Percentiles rank a stretch among this genome's conserved stretches.
Conservation (phyloP, 257 asterid species). For the Plantago ovata region DNA sequence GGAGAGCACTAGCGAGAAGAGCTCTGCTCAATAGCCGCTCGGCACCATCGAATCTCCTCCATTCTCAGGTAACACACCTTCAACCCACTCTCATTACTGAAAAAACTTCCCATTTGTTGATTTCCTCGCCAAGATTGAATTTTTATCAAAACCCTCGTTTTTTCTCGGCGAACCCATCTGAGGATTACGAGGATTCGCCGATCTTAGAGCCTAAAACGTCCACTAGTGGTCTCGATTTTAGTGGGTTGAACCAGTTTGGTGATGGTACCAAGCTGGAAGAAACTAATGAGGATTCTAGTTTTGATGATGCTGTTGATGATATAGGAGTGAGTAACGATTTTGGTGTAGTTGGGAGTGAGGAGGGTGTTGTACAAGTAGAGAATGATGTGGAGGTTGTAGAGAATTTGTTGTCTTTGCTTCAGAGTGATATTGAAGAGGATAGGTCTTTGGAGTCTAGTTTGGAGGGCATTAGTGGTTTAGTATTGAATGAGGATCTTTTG, state of each 20-base stretch:
- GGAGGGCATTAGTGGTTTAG: conserved; percentile 40
- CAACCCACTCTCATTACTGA: conserved; percentile 19
- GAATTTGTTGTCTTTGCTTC: conserved; percentile 65
- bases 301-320: conserved; percentile 25
- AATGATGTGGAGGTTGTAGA: conserved; percentile 47
- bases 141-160: conserved; percentile 28
- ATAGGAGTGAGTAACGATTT: conserved; percentile 13
- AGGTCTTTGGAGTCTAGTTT: conserved; percentile 49
- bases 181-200: conserved; percentile 26
- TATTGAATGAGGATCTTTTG: conserved; percentile 52
- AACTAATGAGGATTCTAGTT: conserved; percentile 23
- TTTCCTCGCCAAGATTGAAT: conserved; percentile 21
- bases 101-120: conserved; percentile 23
- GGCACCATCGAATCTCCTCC: conserved; percentile 22
- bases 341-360: conserved; percentile 16
- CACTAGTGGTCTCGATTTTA: conserved; percentile 23
- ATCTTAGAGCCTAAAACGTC: conserved; percentile 21
- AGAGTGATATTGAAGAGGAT: conserved; percentile 41
- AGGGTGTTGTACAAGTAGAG: conserved; percentile 23
- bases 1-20: conserved; percentile 45
- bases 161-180: conserved; percentile 47
- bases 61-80: conserved; percentile 26
- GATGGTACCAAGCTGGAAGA: conserved; percentile 17
- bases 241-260: conserved; percentile 25
- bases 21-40: conserved; percentile 30